A percentile compares a stretch with the other conserved stretches of the same genome.
phyloP scores from a whole-genome alignment of 345 rosid genomes.

The Rhodamnia argentea region DNA sequence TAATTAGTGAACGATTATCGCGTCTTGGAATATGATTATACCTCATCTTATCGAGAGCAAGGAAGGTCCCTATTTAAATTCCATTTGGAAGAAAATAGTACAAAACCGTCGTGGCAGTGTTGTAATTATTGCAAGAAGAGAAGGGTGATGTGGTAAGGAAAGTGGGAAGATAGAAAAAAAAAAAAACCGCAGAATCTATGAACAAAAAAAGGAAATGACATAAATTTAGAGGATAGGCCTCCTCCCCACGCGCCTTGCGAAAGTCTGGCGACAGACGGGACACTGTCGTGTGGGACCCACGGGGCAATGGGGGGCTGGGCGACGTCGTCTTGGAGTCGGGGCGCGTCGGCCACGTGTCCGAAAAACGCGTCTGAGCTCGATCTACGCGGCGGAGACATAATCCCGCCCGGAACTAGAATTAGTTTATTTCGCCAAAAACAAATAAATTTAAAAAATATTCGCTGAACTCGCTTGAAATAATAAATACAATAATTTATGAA shows the following conservation, averaged over 20 bases:
- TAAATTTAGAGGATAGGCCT: background rate
- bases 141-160: background rate
- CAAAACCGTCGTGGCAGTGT: background rate
- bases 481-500: no score
- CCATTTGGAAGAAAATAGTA: background rate
- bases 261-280: background rate
- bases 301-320: background rate
- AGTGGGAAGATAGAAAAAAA: background rate
- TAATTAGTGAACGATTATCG: background rate
- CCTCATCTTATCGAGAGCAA: background rate
- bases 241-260: background rate
- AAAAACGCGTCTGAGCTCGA: background rate
- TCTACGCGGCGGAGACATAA: background rate
- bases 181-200: background rate
- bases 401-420: no score
- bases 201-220: background rate
- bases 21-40: accelerated
- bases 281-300: background rate
- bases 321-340: background rate
- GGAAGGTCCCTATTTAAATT: background rate
- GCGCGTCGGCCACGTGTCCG: background rate
- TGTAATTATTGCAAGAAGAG: background rate
- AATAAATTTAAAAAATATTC: no score
- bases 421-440: no score
- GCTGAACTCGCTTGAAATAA: no score